These are phyloP conservation scores for Coemansia sp. DNA, from an alignment of 192 early-diverging fungal species.

Conservation along the genomic window DNA sequence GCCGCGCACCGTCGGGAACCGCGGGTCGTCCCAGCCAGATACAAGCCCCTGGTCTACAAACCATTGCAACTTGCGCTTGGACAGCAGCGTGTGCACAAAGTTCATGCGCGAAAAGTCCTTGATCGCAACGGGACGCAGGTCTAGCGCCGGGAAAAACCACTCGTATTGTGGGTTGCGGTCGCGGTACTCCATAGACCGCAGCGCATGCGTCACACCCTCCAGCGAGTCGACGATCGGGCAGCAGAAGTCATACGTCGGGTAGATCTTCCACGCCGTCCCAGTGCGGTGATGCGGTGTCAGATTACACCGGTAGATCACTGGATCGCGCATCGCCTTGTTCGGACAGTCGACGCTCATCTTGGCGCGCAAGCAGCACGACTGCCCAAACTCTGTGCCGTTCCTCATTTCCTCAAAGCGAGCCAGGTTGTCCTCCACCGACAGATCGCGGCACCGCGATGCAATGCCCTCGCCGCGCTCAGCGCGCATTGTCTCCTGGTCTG, in stretches of 20 bases:
- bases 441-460: constrained; percentile 78
- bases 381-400: constrained; percentile 77
- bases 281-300: constrained; percentile 83
- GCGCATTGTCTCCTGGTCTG: constrained; percentile 85
- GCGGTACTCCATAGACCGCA: constrained; percentile 96
- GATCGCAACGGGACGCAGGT: constrained; percentile 84
- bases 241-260: constrained; percentile 98
- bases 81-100: constrained; percentile 97
- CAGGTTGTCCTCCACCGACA: constrained; percentile 88
- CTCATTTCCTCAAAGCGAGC: constrained; percentile 89
- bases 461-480: constrained; percentile 80
- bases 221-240: constrained; percentile 94
- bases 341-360: constrained; percentile 87
- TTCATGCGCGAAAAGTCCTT: constrained; percentile 95
- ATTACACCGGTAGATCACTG: constrained; percentile 95
- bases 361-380: constrained; percentile 85
- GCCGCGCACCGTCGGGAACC: constrained; percentile 86
- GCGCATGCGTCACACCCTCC: constrained; percentile 97
- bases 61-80: constrained; percentile 97
- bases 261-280: constrained; percentile 92
- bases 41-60: constrained; percentile 88
- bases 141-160: constrained; percentile 90
- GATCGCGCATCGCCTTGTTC: constrained; percentile 95
- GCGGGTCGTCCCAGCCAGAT: constrained; percentile 84
- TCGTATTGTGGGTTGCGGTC: constrained; percentile 96